Percentiles rank a stretch among this genome's conserved stretches.
Conservation (phyloP, 2,329 filamentous ascomycete species). For the Talaromyces sp. region DNA sequence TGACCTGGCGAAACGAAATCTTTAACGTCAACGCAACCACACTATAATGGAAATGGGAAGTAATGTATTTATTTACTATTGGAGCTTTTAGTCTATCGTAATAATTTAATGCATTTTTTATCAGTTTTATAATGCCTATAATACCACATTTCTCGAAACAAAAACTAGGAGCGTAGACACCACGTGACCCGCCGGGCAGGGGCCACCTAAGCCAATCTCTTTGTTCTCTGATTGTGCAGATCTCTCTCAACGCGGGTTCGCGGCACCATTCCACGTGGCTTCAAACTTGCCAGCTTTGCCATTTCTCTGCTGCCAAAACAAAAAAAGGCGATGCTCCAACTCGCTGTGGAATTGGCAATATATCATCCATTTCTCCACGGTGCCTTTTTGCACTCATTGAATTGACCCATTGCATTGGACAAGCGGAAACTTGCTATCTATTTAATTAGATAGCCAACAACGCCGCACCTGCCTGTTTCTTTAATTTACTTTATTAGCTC, state of each 20-base stretch:
- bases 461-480: no score
- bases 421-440: not conserved
- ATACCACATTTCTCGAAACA: no score
- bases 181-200: not conserved
- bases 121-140: no score
- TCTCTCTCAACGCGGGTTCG: not conserved
- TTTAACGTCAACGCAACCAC: conserved; percentile 48
- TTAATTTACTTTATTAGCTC: not conserved
- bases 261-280: not conserved
- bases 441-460: not conserved
- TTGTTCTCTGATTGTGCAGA: not conserved
- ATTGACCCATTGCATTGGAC: not conserved
- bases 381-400: not conserved
- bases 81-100: not conserved
- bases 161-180: not conserved
- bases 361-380: not conserved
- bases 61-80: not conserved
- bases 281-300: not conserved
- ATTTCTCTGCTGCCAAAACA: not conserved
- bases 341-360: not conserved
- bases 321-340: not conserved
- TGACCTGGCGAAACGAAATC: conserved; percentile 70
- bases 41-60: not conserved
- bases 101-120: no score
- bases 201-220: conserved; percentile 5